Base-by-base conservation (phyloP, 129 eudicot species). In the Oenanthe sinensis region DNA sequence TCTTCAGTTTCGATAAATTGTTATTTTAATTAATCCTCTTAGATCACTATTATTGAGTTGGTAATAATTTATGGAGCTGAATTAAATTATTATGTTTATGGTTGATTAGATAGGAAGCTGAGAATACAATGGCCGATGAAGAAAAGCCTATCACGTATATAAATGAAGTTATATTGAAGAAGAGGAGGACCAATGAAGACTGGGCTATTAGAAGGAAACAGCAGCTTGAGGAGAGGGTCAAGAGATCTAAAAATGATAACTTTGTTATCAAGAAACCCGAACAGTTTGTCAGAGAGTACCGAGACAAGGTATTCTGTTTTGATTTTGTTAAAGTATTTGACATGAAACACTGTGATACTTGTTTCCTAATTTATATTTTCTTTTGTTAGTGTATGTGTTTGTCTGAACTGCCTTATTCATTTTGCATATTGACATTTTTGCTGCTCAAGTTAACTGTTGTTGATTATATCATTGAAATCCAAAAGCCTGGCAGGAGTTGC, bases 161-260 rank as follows among this genome's bases (percentile, higher is more conserved):
- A 30, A 83, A 88, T 30, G 97, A 94, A 84, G 88, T 87, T 45
- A 84, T 94, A 6, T 82, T 94, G 84, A 94, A 91, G 90, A 94
- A 94, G 81, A 89, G 97, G 90, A 94, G 86, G 81, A 88, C 71
- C 78, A 94, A 90, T 79, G 98, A 94, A 73, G 88, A 94, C 4
- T 94, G 98, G 97, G 96, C 97, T 43, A 88, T 88, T 45, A 86
- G 88, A 83, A 90, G 97, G 81, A 88, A 85, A 74, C 88, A 85
- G 36, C 97, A 88, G 85, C 54, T 91, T 82, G 85, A 89, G 77
- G 91, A 94, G 85, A 84, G 89, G 85, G 86, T 82, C 24, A 90
- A 87, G 82, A 89, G 85, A 55, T 86, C 82, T 4, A 88, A 83
- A 75, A 63, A 81, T 11, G 84, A 84, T 74, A 84, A 84, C 78